Evolutionary conservation across 2,329 filamentous ascomycete species (phyloP), one percentile per base, ranked within the genome.

Genomic region (Sphaerostilbella broomeana): DNA sequence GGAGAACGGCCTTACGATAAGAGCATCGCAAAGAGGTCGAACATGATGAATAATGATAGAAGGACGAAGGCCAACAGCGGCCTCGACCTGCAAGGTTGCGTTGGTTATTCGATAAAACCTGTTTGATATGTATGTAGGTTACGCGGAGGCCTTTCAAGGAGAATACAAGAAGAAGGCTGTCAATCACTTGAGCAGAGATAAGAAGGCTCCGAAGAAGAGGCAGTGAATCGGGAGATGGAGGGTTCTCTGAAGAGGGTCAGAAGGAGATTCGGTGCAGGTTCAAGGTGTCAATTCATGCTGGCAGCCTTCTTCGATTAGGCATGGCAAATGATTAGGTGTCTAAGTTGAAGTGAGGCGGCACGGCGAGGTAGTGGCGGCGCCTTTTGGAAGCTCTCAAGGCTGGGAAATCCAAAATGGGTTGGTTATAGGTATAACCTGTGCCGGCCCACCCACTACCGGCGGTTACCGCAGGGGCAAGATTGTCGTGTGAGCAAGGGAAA

Each of bases 1-100:
- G n/a, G n/a, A n/a, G n/a, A n/a, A n/a, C n/a, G n/a, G 26, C 72
- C 82, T 68, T 68, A 88, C 84, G 84, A 86, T 61, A 88, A 68
- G 53, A 87, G 69, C 64, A 86, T 84, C 53, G 84, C 78, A 53
- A 88, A 75, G 52, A 87, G 75, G 63, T 84, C 81, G 57, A 89
- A 87, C 83, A 89, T 86, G 63, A 40, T 65, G n/a, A n/a, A n/a
- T n/a, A 52, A 54, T 45, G 49, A 37, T 22, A 30, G 33, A 19
- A 35, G 27, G 32, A 44, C 28, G 45, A 44, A 46, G 43, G 48
- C 39, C 58, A 30, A 34, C 29, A 22, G 34, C 26, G 48, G 54
- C 61, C 5, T 56, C 58, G 45, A 58, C 55, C 22, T 48, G 41
- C 3, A 28, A 21, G 25, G 24, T 6, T 9, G 37, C 13, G 10